Evolutionary conservation across 148 eudicot species (phyloP), one percentile per base, ranked within the genome.

Genomic region (Agrostemma githago): DNA sequence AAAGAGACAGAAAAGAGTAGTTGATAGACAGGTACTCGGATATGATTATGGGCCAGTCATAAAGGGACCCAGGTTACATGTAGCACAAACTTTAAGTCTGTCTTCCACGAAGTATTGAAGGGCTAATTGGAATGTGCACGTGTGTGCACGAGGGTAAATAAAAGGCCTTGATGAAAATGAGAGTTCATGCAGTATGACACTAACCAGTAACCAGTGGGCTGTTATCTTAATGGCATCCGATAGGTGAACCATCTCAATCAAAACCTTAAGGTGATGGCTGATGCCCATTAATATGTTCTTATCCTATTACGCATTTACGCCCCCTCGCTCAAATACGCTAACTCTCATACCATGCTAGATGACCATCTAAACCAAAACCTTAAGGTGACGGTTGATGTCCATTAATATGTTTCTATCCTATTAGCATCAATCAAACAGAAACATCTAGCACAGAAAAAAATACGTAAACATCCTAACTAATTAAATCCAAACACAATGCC

Each of bases 401-500:
- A 26, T 26, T 26, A 26, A 26, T 26, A 26, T 26, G 34, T 26
- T 26, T 26, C 34, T 26, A 26, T 26, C 34, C 34, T 26, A 26
- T 26, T 26, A 26, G 10, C 56, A 17, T 43, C 64, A 12, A 67
- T 17, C 20, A 26, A 56, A 56, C 15, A 58, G 46, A 26, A 59
- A 5, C 72, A 42, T 67, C 26, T 10, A 26, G n/a, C 37, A 53
- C 53, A 41, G n/a, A 6, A 0, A 43, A 20, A 5, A 40, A 42
- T 68, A 34, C 37, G 34, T 26, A 26, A 26, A 40, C 34, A 59
- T 58, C 68, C 46, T 37, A 48, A 15, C 14, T 0, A 72, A 53
- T 51, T 15, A 62, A 62, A 63, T 8, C 34, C 64, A 71, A 20
- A 16, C 41, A 39, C 62, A 63, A 57, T 56, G 72, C 72, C 72